Evolutionary conservation across 345 rosid species (phyloP).

Genomic region (Salix viminalis): DNA sequence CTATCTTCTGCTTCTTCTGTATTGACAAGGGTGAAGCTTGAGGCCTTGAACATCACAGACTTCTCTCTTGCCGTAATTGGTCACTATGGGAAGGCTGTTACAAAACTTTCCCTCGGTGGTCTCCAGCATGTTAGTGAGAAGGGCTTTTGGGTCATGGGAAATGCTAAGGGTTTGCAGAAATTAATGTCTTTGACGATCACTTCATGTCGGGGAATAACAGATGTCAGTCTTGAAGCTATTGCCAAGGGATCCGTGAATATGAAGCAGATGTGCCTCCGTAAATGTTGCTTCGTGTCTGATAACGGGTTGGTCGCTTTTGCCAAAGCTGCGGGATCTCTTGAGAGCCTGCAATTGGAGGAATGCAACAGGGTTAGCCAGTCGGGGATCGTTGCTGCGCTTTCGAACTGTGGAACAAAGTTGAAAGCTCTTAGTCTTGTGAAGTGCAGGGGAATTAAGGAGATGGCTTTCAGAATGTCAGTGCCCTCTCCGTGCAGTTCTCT

Average conservation of each 20-base stretch:
- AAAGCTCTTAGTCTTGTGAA: slow-evolving; percentile 49
- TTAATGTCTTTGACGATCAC: slow-evolving; percentile 43
- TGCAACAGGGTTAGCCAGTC: slow-evolving; percentile 47
- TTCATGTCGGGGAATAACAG: slow-evolving; percentile 62
- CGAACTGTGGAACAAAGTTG: slow-evolving; percentile 46
- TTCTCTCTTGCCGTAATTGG: slow-evolving; percentile 72
- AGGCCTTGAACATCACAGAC: slow-evolving; percentile 65
- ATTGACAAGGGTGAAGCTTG: slow-evolving; percentile 58
- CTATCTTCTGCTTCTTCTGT: slow-evolving; percentile 43
- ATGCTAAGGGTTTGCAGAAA: slow-evolving; percentile 55
- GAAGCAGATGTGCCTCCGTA: slow-evolving; percentile 63
- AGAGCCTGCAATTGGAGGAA: slow-evolving; percentile 64
- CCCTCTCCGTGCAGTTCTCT: slow-evolving; percentile 44
- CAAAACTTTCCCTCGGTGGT: slow-evolving; percentile 41
- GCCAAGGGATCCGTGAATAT: slow-evolving; percentile 53
- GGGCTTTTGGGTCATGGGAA: slow-evolving; percentile 89
- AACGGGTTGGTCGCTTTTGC: slow-evolving; percentile 52
- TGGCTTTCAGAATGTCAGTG: slow-evolving; percentile 17
- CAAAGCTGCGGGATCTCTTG: slow-evolving; percentile 53
- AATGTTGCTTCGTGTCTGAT: slow-evolving; percentile 58
- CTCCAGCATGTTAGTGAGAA: slow-evolving; percentile 58
- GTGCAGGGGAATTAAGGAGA: slow-evolving; percentile 65
- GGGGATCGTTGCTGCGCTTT: slow-evolving; percentile 46
- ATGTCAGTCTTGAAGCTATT: slow-evolving; percentile 56
- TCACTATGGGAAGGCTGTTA: slow-evolving; percentile 55